A percentile compares a stretch with the other conserved stretches of the same genome.
phyloP scores from a whole-genome alignment of 306 rosid species.

The Cucurbita pepo region DNA sequence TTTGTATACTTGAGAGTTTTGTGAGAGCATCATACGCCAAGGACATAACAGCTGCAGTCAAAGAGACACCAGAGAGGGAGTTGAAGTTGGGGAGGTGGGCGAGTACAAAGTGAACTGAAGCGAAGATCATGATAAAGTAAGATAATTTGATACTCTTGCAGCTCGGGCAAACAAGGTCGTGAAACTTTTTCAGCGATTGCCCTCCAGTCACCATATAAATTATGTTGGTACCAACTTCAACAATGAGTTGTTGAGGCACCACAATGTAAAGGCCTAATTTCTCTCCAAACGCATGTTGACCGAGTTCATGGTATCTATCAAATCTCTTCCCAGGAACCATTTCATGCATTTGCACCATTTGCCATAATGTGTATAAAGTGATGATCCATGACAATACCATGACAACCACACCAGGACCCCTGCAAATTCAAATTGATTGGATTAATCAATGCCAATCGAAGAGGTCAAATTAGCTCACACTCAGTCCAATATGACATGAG shows the following conservation, averaged over 20 bases:
- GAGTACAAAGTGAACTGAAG: slow-evolving; percentile 42
- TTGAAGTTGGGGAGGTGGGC: slow-evolving; percentile 44
- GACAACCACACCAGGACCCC: slow-evolving; percentile 78
- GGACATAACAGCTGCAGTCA: slow-evolving; percentile 38
- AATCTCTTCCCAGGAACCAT: slow-evolving; percentile 45
- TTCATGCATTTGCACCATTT: slow-evolving; percentile 57
- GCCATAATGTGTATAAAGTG: slow-evolving; percentile 49
- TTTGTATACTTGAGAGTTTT: neutral
- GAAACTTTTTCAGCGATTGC: slow-evolving; percentile 33
- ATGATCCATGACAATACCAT: slow-evolving; percentile 38
- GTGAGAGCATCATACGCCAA: slow-evolving; percentile 16
- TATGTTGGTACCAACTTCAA: slow-evolving; percentile 29
- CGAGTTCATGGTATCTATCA: slow-evolving; percentile 45
- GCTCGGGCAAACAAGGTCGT: slow-evolving; percentile 11
- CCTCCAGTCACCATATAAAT: slow-evolving; percentile 57
- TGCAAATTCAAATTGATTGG: slow-evolving; percentile 8
- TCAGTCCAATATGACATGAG: neutral
- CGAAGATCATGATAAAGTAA: slow-evolving; percentile 41
- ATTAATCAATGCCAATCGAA: neutral
- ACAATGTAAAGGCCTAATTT: slow-evolving; percentile 47
- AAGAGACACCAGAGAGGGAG: slow-evolving; percentile 35
- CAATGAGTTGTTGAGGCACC: slow-evolving; percentile 41
- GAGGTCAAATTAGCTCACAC: neutral
- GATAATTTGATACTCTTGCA: slow-evolving; percentile 24
- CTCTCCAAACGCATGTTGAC: slow-evolving; percentile 43